Base-by-base conservation (phyloP, 2,329 filamentous ascomycete genomes). In the Neospermospora avenae region DNA sequence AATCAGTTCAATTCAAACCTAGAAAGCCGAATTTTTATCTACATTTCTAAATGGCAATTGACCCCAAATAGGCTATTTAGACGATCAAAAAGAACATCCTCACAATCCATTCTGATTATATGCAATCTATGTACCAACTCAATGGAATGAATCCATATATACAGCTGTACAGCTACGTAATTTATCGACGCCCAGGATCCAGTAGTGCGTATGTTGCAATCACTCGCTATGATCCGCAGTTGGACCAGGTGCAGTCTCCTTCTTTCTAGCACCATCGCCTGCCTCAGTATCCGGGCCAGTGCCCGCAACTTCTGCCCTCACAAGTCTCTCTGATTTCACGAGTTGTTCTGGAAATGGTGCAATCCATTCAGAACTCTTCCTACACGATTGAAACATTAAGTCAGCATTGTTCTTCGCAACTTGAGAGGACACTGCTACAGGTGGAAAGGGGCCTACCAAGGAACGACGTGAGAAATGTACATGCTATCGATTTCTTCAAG, bases 401-500 rank as follows among this genome's bases (percentile, higher is more conserved):
- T 49, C 45, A 34, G 45, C 10, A 4, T 5, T 20, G 22, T 6
- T 28, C 44, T 24, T 3, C 13, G 13, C 5, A 28, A 7, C 6
- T n/a, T n/a, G n/a, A 4, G 4, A n/a, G 2, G 3, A n/a, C 20
- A n/a, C 5, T 10, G 14, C 8, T 25, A 49, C 18, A 11, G 31
- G 24, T 31, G 14, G 18, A 25, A 31, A 48, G 39, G 1, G 39
- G 39, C 45, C 18, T 49, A 49, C 25, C 45, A 49, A 49, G 63
- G 63, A 31, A 58, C 51, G 4, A 68, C 58, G 31, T 68, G 63
- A 22, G 66, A 42, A 44, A 65, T 62, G 34, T 68, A 67, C 67
- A 68, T 68, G 3, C 61, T 65, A 46, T 67, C 65, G 25, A 68
- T 61, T 48, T 68, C 64, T 48, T 67, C 65, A 7, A 68, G 54